Base-by-base conservation (phyloP, 1,284 basidiomycete species). In the Sporisorium reilianum region DNA sequence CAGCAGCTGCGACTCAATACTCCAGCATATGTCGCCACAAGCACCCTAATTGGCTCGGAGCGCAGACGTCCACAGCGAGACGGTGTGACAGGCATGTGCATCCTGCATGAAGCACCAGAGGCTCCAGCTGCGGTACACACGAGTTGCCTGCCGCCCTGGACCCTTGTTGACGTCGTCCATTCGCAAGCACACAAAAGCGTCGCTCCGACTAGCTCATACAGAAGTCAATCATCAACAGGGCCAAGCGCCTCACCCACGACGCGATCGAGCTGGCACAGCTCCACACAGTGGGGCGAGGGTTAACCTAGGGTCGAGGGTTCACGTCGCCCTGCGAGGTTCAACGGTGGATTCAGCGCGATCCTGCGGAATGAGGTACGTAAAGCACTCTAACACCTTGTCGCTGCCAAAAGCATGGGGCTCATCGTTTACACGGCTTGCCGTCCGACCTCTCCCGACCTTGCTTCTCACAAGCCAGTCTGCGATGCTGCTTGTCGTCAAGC, bases 271-370 rank as follows among this genome's bases (percentile, higher is more conserved):
- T n/a, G n/a, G n/a, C n/a, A n/a, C n/a, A n/a, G n/a, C n/a, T n/a
- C n/a, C n/a, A n/a, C n/a, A n/a, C n/a, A n/a, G 44, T 58, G 62
- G 58, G 20, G 61, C 12, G 20, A 61, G 64, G 64, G 57, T 66
- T 57, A n/a, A n/a, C n/a, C n/a, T n/a, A 51, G 64, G 64, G 58
- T 45, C 38, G 14, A 66, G 64, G 64, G 64, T 66, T 57, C 38
- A n/a, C 3, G 11, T 11, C 10, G 22, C 20, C 22, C 25, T 14
- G 11, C 34, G 42, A 60, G 57, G 28, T 52, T 34, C 20, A 30
- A 36, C 25, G 50, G 9, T 50, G 38, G 55, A 22, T 44, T 53
- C 44, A 41, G 45, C 45, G 45, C 26, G 25, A 18, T 48, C 45
- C 26, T 48, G 10, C 18, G 58, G 58, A 60, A 61, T 61, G 59